These are phyloP conservation scores for Hyphodiscus sp. DNA, from an alignment of 2,329 filamentous ascomycete species.

Conservation along the genomic window DNA sequence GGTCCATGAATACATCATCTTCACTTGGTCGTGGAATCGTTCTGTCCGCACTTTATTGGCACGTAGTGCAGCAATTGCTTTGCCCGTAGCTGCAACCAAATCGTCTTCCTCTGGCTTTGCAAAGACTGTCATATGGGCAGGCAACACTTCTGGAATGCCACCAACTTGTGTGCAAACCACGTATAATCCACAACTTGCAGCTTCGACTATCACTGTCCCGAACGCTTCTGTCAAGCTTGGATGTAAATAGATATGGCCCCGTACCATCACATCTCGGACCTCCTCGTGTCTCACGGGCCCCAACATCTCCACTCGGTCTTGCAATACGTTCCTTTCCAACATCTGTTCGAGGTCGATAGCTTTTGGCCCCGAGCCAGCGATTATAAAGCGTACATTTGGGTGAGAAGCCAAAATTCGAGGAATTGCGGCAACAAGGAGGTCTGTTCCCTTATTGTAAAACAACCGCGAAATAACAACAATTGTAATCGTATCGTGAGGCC, in stretches of 20 bases:
- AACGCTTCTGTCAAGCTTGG: conserved; percentile 95
- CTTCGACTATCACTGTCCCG: conserved; percentile 95
- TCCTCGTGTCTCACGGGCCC: conserved; percentile 92
- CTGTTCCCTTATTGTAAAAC: conserved; percentile 98
- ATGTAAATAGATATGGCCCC: conserved; percentile 93
- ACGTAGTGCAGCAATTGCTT: conserved; percentile 79
- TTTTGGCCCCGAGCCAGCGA: conserved; percentile 91
- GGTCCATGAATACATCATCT: conserved; percentile 98
- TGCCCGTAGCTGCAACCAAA: conserved; percentile 79
- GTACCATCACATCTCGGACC: conserved; percentile 94
- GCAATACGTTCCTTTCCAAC: conserved; percentile 89
- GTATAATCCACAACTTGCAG: conserved; percentile 90
- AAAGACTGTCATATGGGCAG: conserved; percentile 95
- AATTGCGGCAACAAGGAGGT: conserved; percentile 92
- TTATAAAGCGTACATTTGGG: conserved; percentile 92
- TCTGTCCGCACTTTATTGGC: conserved; percentile 86
- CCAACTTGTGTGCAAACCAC: conserved; percentile 96
- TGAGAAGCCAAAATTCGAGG: conserved; percentile 85
- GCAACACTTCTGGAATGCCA: conserved; percentile 92
- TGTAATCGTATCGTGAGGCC: conserved; percentile 81
- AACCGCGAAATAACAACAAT: conserved; percentile 96
- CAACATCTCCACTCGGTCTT: conserved; percentile 88
- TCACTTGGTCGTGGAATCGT: conserved; percentile 92
- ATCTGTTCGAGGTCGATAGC: conserved; percentile 98
- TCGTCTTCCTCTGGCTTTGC: conserved; percentile 96